Conservation (phyloP, 225 moss, liverwort and hornwort species). For the Physcomitrellopsis africana region DNA sequence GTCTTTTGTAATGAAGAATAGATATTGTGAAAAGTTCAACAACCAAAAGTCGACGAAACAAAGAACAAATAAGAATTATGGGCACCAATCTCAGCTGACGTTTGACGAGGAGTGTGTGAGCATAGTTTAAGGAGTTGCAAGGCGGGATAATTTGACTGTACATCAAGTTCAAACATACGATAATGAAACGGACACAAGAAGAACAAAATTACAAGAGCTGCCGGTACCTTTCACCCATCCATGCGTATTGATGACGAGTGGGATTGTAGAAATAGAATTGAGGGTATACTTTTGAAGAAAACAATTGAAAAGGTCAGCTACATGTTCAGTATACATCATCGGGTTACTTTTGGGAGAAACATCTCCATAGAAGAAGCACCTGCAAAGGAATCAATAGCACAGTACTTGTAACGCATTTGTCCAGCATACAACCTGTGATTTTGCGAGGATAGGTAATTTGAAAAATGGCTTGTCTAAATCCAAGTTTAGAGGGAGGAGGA, state of each 20-base stretch:
- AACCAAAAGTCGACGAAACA: too few species aligned
- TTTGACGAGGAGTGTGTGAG: too few species aligned
- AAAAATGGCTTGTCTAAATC: neutral
- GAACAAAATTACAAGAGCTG: neutral
- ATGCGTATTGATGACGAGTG: conserved; percentile 86
- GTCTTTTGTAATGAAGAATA: neutral
- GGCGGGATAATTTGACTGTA: neutral
- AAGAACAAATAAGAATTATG: too few species aligned
- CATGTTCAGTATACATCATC: conserved; percentile 72
- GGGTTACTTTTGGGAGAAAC: conserved; percentile 88
- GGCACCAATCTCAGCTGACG: too few species aligned
- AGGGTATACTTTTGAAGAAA: conserved; percentile 47
- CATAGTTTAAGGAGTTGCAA: too few species aligned
- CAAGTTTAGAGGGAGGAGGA: neutral
- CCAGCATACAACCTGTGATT: neutral
- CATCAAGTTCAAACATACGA: neutral
- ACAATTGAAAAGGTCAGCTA: conserved; percentile 71
- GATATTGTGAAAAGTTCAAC: too few species aligned
- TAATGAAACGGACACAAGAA: neutral
- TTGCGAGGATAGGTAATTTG: neutral
- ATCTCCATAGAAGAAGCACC: conserved; percentile 94
- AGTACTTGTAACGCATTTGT: neutral
- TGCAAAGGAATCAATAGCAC: conserved; percentile 29
- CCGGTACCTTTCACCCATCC: conserved; percentile 89
- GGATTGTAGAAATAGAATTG: conserved; percentile 37